Conservation (phyloP, 2,329 filamentous ascomycete species). For the Sporothrix dimorphospora region DNA sequence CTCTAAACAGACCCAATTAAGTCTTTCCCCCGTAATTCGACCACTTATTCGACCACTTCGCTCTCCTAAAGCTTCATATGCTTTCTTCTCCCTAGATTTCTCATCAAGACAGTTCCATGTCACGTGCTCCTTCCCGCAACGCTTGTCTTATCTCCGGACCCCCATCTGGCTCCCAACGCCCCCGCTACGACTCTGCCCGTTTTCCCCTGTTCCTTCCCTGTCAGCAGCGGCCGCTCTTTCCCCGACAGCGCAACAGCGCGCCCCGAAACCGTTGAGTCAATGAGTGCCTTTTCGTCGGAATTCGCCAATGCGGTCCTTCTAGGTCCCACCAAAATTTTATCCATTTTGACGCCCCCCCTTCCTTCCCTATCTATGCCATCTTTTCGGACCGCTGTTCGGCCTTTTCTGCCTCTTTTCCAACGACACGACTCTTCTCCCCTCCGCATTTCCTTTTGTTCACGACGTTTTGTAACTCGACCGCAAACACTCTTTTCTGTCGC, state of each 20-base stretch:
- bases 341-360: constrained; percentile 7
- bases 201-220: neutral
- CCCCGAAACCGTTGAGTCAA: constrained; percentile 14
- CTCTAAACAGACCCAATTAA: neutral
- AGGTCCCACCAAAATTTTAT: constrained; percentile 22
- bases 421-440: neutral
- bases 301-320: constrained; percentile 10
- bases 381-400: constrained; percentile 17
- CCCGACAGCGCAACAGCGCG: constrained; percentile 1
- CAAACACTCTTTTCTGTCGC: neutral
- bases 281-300: neutral
- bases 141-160: constrained; percentile 23
- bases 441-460: neutral
- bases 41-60: too few species aligned
- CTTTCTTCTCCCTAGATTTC: neutral
- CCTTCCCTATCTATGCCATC: constrained; percentile 13
- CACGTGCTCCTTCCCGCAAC: neutral
- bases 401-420: constrained; percentile 4
- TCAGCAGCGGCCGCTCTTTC: neutral
- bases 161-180: constrained; percentile 2
- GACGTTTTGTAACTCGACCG: neutral
- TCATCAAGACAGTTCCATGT: neutral
- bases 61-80: neutral
- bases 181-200: constrained; percentile 6
- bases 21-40: neutral